Evolutionary conservation across 208 protist genomes (phyloP).

Genomic region (Jaenimonas drosophilae): DNA sequence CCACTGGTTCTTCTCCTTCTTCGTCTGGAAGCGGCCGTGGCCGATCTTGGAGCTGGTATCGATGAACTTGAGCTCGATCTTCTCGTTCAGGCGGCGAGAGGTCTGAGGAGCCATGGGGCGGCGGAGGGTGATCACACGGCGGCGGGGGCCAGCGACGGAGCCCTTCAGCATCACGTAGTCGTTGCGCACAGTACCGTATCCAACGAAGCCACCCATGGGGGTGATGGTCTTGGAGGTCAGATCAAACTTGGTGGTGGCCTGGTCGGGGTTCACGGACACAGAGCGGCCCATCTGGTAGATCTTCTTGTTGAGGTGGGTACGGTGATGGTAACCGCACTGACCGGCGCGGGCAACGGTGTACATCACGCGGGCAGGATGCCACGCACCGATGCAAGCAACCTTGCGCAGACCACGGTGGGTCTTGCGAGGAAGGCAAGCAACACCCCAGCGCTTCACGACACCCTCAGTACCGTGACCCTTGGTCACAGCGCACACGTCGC

Average conservation of each 20-base stretch:
- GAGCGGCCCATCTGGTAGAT: slow-evolving; percentile 97
- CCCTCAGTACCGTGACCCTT: slow-evolving; percentile 98
- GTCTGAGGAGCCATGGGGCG: slow-evolving; percentile 93
- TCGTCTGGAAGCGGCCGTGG: slow-evolving; percentile 99
- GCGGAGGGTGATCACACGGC: slow-evolving; percentile 97
- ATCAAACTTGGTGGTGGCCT: slow-evolving; percentile 96
- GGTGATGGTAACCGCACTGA: slow-evolving; percentile 99
- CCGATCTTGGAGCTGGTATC: slow-evolving; percentile 99
- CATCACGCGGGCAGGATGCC: slow-evolving; percentile 97
- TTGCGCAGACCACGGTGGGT: slow-evolving; percentile 99
- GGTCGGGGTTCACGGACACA: slow-evolving; percentile 51
- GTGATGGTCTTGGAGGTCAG: slow-evolving; percentile 99
- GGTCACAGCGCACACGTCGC: slow-evolving; percentile 96
- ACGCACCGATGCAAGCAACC: slow-evolving; percentile 99
- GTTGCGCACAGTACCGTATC: slow-evolving; percentile 97
- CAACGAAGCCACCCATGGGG: slow-evolving; percentile 98
- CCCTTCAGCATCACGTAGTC: slow-evolving; percentile 99
- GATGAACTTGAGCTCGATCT: slow-evolving; percentile 98
- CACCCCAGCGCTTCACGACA: slow-evolving; percentile 97
- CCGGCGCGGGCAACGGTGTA: slow-evolving; percentile 98
- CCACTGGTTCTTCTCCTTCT: slow-evolving; percentile 96
- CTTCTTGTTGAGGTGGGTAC: slow-evolving; percentile 99
- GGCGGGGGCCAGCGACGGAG: slow-evolving; percentile 90
- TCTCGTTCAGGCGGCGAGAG: slow-evolving; percentile 79
- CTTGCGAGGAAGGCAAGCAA: slow-evolving; percentile 96